These are phyloP conservation scores for Paraurostyla sp. DNA, from an alignment of 73 alveolate genomes.

Conservation along the genomic window DNA sequence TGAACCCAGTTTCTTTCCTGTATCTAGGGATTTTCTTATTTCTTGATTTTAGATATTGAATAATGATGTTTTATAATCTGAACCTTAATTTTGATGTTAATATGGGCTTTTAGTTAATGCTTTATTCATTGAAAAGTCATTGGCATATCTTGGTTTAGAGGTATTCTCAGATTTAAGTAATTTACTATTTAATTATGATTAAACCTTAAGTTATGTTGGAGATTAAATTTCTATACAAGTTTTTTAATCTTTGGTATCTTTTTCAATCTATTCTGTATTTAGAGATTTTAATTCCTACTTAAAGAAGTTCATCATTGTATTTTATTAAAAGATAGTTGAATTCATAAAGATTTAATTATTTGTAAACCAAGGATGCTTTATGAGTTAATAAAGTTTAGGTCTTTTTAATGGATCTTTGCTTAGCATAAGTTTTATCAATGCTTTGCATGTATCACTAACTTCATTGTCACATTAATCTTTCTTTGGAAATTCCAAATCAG, in stretches of 20 bases:
- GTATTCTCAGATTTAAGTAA: no score
- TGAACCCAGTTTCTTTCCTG: no score
- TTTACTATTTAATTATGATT: no score
- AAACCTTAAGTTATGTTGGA: not conserved
- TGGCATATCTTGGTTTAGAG: no score
- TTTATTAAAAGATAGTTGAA: not conserved
- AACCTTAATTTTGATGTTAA: no score
- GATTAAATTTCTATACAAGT: not conserved
- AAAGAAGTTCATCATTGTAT: constrained; percentile 24
- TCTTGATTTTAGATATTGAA: no score
- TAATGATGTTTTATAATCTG: no score
- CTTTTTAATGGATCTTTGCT: constrained; percentile 11
- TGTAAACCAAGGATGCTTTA: constrained; percentile 48
- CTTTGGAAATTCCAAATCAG: not conserved
- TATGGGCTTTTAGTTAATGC: no score
- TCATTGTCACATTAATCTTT: not conserved
- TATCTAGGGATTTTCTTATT: no score
- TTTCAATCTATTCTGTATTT: not conserved
- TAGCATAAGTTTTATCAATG: constrained; percentile 11
- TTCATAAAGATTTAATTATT: not conserved
- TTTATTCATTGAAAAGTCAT: no score
- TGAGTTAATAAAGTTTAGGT: constrained; percentile 13
- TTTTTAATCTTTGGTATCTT: not conserved
- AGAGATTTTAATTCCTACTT: not conserved
- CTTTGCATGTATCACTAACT: constrained; percentile 16